phyloP scores from a whole-genome alignment of 2,329 filamentous ascomycete species.

The Sarocladiaceae sp. region DNA sequence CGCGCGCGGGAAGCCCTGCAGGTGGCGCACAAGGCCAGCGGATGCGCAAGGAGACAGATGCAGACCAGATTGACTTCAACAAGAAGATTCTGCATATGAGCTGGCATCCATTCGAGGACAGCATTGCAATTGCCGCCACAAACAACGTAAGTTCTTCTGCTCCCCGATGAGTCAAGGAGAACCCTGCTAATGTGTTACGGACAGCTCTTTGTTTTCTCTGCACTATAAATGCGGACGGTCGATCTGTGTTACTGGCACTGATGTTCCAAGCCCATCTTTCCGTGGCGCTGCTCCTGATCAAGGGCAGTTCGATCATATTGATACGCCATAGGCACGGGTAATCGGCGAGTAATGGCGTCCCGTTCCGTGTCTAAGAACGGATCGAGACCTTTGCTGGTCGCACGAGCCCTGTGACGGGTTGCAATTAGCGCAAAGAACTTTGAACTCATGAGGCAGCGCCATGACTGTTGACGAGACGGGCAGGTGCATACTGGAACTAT shows the following conservation, averaged over 20 bases:
- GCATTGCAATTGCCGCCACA: constrained; percentile 97
- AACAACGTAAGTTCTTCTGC: constrained; percentile 77
- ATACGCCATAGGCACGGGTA: background rate
- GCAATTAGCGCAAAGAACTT: background rate
- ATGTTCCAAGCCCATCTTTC: background rate
- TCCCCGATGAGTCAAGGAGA: background rate
- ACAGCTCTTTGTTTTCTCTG: constrained; percentile 75
- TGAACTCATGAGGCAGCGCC: background rate
- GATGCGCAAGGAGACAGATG: constrained; percentile 99
- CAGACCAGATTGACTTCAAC: constrained; percentile 99
- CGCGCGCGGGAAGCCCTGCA: constrained; percentile 83
- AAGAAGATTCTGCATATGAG: constrained; percentile 99
- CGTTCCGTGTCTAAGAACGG: background rate
- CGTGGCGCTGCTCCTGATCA: background rate
- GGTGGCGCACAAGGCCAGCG: constrained; percentile 75
- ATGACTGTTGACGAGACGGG: background rate
- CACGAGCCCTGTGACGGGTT: background rate
- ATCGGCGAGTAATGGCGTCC: background rate
- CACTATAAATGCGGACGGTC: constrained; percentile 47
- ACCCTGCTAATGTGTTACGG: background rate
- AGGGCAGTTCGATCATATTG: background rate
- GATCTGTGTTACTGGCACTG: constrained; percentile 2
- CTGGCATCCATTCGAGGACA: constrained; percentile 99
- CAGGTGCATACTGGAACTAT: background rate
- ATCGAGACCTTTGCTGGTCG: too few relatives aligned